Conservation (phyloP, 768 basidiomycete species). For the Trametes coccinea region DNA sequence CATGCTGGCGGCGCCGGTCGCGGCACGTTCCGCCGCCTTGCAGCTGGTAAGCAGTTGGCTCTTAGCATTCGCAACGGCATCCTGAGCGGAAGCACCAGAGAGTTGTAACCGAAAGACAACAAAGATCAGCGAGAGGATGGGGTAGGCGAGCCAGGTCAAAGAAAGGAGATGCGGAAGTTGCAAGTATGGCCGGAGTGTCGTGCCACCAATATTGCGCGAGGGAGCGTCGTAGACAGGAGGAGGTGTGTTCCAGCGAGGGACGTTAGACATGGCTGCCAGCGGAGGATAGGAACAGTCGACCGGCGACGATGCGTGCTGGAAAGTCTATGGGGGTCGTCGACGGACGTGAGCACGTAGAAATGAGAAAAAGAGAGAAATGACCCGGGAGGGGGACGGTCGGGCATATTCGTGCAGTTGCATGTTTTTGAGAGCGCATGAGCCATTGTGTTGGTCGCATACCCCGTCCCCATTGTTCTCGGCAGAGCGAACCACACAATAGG, state of each 20-base stretch:
- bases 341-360: slow-evolving; percentile 14
- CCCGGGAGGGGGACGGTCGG: slow-evolving; percentile 17
- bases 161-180: slow-evolving; percentile 81
- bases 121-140: slow-evolving; percentile 85
- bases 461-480: slow-evolving; percentile 21
- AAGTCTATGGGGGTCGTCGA: slow-evolving; percentile 27
- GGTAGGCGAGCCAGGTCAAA: slow-evolving; percentile 89
- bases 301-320: slow-evolving; percentile 28
- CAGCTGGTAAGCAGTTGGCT: slow-evolving; percentile 79
- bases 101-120: slow-evolving; percentile 81
- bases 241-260: slow-evolving; percentile 38
- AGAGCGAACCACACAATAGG: slow-evolving; percentile 13
- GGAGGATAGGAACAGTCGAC: slow-evolving; percentile 26
- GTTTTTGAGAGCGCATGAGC: slow-evolving; percentile 19
- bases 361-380: slow-evolving; percentile 20
- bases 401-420: neutral
- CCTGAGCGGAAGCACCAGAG: slow-evolving; percentile 68
- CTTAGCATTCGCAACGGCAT: slow-evolving; percentile 70
- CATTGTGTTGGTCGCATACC: slow-evolving; percentile 27
- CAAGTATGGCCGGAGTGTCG: slow-evolving; percentile 76
- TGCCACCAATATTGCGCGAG: slow-evolving; percentile 32
- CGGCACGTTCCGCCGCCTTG: slow-evolving; percentile 80
- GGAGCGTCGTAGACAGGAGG: slow-evolving; percentile 60
- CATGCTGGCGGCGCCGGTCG: slow-evolving; percentile 80
- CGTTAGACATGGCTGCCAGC: slow-evolving; percentile 32